Evolutionary conservation across 257 asterid species (phyloP).

Genomic region (Coffea canephora): DNA sequence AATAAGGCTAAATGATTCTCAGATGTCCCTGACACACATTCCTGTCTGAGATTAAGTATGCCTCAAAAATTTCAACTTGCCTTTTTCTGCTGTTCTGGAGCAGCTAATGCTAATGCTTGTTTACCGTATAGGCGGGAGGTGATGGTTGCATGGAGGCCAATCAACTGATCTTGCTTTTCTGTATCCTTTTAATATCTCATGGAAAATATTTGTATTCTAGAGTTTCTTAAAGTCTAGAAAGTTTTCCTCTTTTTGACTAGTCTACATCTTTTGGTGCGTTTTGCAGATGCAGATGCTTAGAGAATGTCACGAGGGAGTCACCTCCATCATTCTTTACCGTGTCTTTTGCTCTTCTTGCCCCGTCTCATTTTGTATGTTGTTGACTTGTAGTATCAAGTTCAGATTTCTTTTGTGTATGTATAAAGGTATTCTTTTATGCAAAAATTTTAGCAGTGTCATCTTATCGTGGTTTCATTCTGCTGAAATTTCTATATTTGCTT

Average conservation of each 20-base stretch:
- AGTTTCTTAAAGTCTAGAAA: background rate
- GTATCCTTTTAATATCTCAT: constrained; percentile 6
- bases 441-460: background rate
- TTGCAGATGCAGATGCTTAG: constrained; percentile 19
- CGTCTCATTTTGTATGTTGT: background rate
- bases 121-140: background rate
- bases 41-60: background rate
- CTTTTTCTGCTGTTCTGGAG: background rate
- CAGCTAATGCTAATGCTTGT: background rate
- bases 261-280: constrained; percentile 2
- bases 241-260: background rate
- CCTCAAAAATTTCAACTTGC: background rate
- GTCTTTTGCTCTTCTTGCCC: background rate
- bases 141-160: constrained; percentile 15
- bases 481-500: background rate
- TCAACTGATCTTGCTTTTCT: constrained; percentile 4
- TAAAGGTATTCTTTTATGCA: background rate
- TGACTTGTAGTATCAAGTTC: background rate
- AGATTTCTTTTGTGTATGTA: background rate
- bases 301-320: background rate
- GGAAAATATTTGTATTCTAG: background rate
- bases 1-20: background rate
- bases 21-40: constrained; percentile 1
- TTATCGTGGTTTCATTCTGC: too few relatives aligned
- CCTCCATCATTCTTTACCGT: background rate